Evolutionary conservation across 768 basidiomycete species (phyloP).

Genomic region (Lactifluus rugatus): DNA sequence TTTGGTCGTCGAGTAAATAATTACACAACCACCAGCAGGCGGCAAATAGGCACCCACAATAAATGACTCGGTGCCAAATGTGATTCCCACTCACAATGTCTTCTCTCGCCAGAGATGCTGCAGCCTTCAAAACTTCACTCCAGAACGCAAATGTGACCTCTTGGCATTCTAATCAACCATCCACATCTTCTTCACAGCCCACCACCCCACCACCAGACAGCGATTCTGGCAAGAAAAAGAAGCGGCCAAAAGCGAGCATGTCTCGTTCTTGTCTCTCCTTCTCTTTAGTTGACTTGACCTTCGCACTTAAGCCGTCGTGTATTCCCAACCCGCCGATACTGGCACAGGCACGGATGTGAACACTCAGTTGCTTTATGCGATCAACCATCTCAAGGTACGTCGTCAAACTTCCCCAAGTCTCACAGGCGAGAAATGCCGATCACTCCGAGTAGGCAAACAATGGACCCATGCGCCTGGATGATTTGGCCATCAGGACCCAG

Average conservation of each 20-base stretch:
- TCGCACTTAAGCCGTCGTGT: conserved; percentile 50
- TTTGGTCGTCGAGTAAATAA: not conserved
- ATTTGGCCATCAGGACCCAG: conserved; percentile 72
- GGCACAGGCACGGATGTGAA: conserved; percentile 74
- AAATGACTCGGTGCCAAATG: not conserved
- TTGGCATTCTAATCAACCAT: conserved; percentile 51
- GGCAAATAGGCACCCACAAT: not conserved
- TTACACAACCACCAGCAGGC: not conserved
- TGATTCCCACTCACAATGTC: conserved; percentile 42
- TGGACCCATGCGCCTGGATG: conserved; percentile 80
- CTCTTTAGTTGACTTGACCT: conserved; percentile 20
- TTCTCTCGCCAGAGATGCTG: conserved; percentile 56
- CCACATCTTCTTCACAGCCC: conserved; percentile 31
- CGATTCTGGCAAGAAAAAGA: conserved; percentile 35
- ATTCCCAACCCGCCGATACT: conserved; percentile 82
- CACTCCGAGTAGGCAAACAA: conserved; percentile 41
- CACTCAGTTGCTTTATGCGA: conserved; percentile 79
- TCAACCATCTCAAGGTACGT: conserved; percentile 69
- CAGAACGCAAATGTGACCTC: conserved; percentile 60
- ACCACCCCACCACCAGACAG: conserved; percentile 25
- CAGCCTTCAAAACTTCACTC: conserved; percentile 57
- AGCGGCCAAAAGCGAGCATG: conserved; percentile 55
- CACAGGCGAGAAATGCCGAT: not conserved
- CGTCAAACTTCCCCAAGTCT: conserved; percentile 7
- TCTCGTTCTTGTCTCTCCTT: conserved; percentile 21